phyloP scores from a whole-genome alignment of 257 asterid genomes.

The Plantago ovata region DNA sequence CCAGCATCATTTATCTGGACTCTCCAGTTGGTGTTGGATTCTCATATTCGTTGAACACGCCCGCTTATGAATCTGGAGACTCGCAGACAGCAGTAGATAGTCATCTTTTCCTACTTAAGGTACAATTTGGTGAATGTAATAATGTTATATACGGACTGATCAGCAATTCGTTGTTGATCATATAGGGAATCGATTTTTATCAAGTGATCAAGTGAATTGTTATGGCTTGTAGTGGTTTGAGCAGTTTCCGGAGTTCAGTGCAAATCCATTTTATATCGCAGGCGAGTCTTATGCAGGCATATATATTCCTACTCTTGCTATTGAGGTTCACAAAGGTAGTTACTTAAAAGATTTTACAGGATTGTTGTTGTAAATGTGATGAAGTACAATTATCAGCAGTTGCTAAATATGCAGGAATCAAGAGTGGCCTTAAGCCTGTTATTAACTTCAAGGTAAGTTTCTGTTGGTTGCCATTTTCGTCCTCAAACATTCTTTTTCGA shows the following conservation, averaged over 20 bases:
- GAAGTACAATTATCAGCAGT: not conserved
- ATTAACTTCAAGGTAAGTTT: slow-evolving; percentile 51
- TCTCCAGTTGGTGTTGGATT: slow-evolving; percentile 65
- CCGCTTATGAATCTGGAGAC: slow-evolving; percentile 30
- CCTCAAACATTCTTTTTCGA: not conserved
- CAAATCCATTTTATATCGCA: slow-evolving; percentile 43
- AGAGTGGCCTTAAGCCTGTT: slow-evolving; percentile 32
- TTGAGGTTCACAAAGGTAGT: slow-evolving; percentile 38
- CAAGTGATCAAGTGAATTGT: not conserved
- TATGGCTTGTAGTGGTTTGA: slow-evolving; percentile 43
- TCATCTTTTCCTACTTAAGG: slow-evolving; percentile 59
- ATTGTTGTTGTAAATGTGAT: no score
- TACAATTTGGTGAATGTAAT: slow-evolving; percentile 1
- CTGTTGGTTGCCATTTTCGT: not conserved
- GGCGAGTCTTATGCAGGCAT: slow-evolving; percentile 70
- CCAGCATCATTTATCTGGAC: slow-evolving; percentile 53
- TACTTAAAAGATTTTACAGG: not conserved
- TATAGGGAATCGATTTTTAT: not conserved
- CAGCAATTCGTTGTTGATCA: not conserved
- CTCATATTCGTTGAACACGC: slow-evolving; percentile 35
- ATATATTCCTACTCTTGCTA: slow-evolving; percentile 57
- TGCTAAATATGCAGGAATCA: slow-evolving; percentile 32
- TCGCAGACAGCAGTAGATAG: slow-evolving; percentile 46
- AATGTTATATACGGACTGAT: not conserved
- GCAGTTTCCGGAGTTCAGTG: slow-evolving; percentile 42